Base-by-base conservation (phyloP, 202 grass and related monocot species). In the Zoysia matrella region DNA sequence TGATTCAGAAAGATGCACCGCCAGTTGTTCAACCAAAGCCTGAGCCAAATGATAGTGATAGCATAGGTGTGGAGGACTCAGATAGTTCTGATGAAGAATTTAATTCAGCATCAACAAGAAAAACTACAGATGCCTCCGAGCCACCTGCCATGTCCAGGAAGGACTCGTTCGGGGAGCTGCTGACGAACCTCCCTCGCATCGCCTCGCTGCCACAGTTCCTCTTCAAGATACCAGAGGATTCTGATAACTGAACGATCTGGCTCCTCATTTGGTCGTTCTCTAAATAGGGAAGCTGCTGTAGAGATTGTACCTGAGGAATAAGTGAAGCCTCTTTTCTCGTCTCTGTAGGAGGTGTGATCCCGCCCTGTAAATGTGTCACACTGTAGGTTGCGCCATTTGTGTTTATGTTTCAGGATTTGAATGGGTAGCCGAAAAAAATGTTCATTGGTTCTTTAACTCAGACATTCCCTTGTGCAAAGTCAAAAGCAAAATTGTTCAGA, bases 191-290 rank as follows among this genome's bases (percentile, higher is more conserved):
- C 30, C 96, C 93, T 8, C 92, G 96, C 54, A 94, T 99, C 2
- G 89, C 93, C 7, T 99, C 96, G 0, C 56, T 96, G 52, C 96
- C 96, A 1, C 83, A 95, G 83, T 94, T 99, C 77, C 80, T 98
- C 48, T 92, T 89, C 85, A 94, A 99, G 76, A 94, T 94, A 75
- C 89, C 85, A 9, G 91, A 95, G 78, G 91, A 87, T 96, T 85
- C 77, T 8, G 93, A 94, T 49, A 89, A 90, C 70, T 83, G 87
- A 99, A 79, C 60, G 41, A 10, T 79, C 39, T 84, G 2, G 13
- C 52, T n/a, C 52, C 47, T 69, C 65, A 71, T 69, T 57, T 81
- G 56, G 8, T 4, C 18, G 14, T 62, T 62, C 62, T 39, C 3
- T 47, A 18, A 72, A 42, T 66, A 67, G 47, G 72, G 66, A 80